These are phyloP conservation scores for Boletus vermiculosoides DNA, from an alignment of 768 basidiomycete species.

Conservation along the genomic window DNA sequence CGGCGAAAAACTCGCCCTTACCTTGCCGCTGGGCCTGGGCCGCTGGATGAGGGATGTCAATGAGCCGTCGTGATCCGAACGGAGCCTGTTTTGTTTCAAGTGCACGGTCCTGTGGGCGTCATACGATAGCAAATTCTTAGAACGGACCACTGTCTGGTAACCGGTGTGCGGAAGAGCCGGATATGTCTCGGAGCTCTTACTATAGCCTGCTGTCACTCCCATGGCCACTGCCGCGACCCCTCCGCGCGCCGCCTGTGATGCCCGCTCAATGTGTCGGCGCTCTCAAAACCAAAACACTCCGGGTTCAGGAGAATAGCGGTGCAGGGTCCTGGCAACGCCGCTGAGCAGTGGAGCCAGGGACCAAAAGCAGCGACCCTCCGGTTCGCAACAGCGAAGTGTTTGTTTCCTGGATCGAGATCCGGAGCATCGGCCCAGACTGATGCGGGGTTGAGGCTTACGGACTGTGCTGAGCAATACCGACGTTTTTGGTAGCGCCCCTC, in stretches of 20 bases:
- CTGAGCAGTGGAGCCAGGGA: slow-evolving; percentile 23
- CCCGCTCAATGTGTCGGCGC: slow-evolving; percentile 12
- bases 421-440: slow-evolving; percentile 27
- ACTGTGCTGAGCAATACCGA: slow-evolving; percentile 9
- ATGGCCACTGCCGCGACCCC: slow-evolving; percentile 18
- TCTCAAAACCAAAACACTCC: slow-evolving; percentile 9
- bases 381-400: slow-evolving; percentile 28
- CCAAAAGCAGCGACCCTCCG: slow-evolving; percentile 30
- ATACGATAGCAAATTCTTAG: background rate
- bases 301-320: slow-evolving; percentile 13
- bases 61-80: slow-evolving; percentile 5
- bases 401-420: slow-evolving; percentile 29
- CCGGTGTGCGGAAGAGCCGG: background rate
- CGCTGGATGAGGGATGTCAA: background rate
- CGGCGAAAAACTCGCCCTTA: background rate
- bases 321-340: slow-evolving; percentile 30
- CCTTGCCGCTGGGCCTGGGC: too few relatives aligned
- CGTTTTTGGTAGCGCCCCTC: slow-evolving; percentile 5
- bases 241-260: slow-evolving; percentile 24
- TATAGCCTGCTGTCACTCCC: background rate
- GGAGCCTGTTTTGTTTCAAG: background rate
- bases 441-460: slow-evolving; percentile 24
- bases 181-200: background rate
- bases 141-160: background rate
- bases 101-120: background rate